These are phyloP conservation scores for Meripilus lineatus DNA, from an alignment of 1,284 basidiomycete genomes.

Conservation along the genomic window DNA sequence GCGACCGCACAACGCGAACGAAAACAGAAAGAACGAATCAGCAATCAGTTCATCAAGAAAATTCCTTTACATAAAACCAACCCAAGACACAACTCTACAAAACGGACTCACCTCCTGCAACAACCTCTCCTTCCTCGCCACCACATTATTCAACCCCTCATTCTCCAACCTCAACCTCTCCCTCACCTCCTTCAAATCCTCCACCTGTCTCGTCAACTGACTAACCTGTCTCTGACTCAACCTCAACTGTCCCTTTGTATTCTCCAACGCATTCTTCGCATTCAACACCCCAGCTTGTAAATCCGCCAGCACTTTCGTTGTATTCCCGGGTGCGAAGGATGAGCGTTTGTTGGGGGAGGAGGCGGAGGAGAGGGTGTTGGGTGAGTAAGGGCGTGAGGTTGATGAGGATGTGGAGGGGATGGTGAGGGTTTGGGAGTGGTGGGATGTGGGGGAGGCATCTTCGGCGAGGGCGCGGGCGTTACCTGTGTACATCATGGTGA, in stretches of 20 bases:
- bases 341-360: constrained; percentile 35
- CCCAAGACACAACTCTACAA: not conserved
- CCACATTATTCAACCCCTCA: constrained; percentile 80
- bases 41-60: no score
- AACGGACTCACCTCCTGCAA: constrained; percentile 62
- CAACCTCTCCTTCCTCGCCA: constrained; percentile 80
- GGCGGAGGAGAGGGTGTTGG: no score
- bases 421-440: constrained; percentile 2
- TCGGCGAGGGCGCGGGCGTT: constrained; percentile 78
- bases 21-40: no score
- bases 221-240: constrained; percentile 76
- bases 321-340: constrained; percentile 70
- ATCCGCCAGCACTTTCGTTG: constrained; percentile 79
- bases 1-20: not conserved
- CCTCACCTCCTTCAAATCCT: constrained; percentile 82
- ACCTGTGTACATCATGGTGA: constrained; percentile 38
- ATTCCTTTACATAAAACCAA: no score
- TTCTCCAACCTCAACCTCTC: constrained; percentile 79
- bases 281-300: constrained; percentile 78
- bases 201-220: constrained; percentile 74
- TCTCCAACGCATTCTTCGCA: constrained; percentile 75
- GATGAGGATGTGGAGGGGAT: not conserved
- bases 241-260: constrained; percentile 74
- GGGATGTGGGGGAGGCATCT: constrained; percentile 40
- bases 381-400: no score